Conservation (phyloP, 1,284 basidiomycete genomes). For the Malassezia japonica region DNA sequence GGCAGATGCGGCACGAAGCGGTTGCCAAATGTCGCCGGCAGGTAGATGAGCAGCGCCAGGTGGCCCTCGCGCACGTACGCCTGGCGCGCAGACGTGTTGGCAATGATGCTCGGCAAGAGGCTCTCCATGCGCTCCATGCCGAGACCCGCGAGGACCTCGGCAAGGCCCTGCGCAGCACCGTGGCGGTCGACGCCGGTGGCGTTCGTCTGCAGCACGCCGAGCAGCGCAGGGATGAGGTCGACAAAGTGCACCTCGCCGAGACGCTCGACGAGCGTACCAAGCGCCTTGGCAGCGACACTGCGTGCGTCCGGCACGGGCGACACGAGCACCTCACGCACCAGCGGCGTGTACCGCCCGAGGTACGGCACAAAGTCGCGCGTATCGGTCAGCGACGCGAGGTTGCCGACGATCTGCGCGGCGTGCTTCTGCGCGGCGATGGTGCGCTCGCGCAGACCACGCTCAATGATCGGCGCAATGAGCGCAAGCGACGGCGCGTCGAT, state of each 20-base stretch:
- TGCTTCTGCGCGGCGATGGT: slow-evolving; percentile 90
- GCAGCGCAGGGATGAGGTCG: slow-evolving; percentile 79
- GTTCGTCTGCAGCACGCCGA: slow-evolving; percentile 82
- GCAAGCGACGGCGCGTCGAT: slow-evolving; percentile 98
- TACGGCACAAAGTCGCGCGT: slow-evolving; percentile 96
- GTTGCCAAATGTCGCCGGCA: slow-evolving; percentile 84
- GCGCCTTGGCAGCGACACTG: slow-evolving; percentile 88
- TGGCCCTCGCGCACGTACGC: slow-evolving; percentile 94
- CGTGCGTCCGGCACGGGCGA: slow-evolving; percentile 88
- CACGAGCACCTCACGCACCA: slow-evolving; percentile 83
- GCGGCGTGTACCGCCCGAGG: slow-evolving; percentile 72
- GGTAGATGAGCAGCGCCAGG: slow-evolving; percentile 91
- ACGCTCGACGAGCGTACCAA: slow-evolving; percentile 93
- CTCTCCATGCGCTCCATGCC: slow-evolving; percentile 96
- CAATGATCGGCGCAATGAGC: slow-evolving; percentile 86
- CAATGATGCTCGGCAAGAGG: slow-evolving; percentile 84
- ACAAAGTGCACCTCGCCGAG: slow-evolving; percentile 92
- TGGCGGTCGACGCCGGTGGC: slow-evolving; percentile 91
- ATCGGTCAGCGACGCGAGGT: slow-evolving; percentile 80
- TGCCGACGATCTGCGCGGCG: slow-evolving; percentile 92
- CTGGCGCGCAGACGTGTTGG: slow-evolving; percentile 76
- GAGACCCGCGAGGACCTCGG: slow-evolving; percentile 86
- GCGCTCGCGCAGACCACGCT: slow-evolving; percentile 82
- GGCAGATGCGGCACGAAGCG: slow-evolving; percentile 92
- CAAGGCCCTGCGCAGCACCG: slow-evolving; percentile 93